Evolutionary conservation across 495 filamentous ascomycete genomes (phyloP).

Genomic region (Chlorociboria aeruginascens): DNA sequence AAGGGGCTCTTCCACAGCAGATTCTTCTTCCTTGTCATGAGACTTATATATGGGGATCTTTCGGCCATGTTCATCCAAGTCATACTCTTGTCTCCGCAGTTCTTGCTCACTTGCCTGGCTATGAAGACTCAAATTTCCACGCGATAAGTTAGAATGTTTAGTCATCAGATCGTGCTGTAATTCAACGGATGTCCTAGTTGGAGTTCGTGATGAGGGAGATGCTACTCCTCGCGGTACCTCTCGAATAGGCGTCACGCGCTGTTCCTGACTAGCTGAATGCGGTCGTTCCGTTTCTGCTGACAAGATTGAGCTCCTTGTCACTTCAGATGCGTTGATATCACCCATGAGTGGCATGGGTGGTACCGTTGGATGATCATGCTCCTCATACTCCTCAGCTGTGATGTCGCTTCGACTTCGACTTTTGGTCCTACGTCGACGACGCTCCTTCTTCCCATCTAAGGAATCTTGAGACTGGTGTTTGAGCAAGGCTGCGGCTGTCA

Average conservation of each 20-base stretch:
- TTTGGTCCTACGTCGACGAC: slow-evolving; percentile 30
- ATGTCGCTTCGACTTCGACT: slow-evolving; percentile 44
- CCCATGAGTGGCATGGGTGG: slow-evolving; percentile 74
- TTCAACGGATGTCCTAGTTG: slow-evolving; percentile 32
- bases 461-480: slow-evolving; percentile 55
- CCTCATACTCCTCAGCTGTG: slow-evolving; percentile 30
- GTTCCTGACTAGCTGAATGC: slow-evolving; percentile 39
- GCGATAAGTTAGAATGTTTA: slow-evolving; percentile 48
- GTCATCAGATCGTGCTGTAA: slow-evolving; percentile 29
- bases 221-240: slow-evolving; percentile 42
- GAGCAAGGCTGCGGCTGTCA: slow-evolving; percentile 52
- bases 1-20: slow-evolving; percentile 26
- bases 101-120: slow-evolving; percentile 38
- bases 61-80: slow-evolving; percentile 33
- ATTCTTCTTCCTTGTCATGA: slow-evolving; percentile 27
- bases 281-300: slow-evolving; percentile 69
- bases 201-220: slow-evolving; percentile 42
- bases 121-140: slow-evolving; percentile 38
- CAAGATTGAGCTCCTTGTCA: slow-evolving; percentile 81
- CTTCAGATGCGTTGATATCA: slow-evolving; percentile 67
- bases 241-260: slow-evolving; percentile 37
- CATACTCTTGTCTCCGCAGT: slow-evolving; percentile 30
- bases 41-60: slow-evolving; percentile 24
- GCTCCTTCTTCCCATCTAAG: slow-evolving; percentile 39
- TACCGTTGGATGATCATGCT: slow-evolving; percentile 17